These are phyloP conservation scores for Curvularia verruculosa DNA, from an alignment of 2,329 filamentous ascomycete genomes.

Conservation along the genomic window DNA sequence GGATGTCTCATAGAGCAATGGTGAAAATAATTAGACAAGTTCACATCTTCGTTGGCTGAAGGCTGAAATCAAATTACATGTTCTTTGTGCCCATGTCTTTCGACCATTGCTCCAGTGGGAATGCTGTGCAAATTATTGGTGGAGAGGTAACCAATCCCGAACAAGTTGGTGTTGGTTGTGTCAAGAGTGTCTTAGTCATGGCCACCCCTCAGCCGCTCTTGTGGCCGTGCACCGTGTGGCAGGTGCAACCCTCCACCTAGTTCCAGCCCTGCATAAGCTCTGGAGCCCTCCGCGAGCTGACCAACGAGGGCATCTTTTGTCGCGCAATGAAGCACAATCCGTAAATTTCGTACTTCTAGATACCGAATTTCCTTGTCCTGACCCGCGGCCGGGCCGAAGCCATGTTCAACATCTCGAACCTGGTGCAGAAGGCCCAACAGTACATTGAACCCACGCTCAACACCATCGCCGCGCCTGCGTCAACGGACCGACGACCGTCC, in stretches of 20 bases:
- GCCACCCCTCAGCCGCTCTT: slow-evolving; percentile 13
- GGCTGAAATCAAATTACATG: too few relatives aligned
- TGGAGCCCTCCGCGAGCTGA: slow-evolving; percentile 19
- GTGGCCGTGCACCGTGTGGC: slow-evolving; percentile 20
- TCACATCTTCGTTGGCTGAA: background rate
- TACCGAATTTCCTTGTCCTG: slow-evolving; percentile 19
- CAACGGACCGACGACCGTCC: slow-evolving; percentile 78
- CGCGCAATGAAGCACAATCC: slow-evolving; percentile 39
- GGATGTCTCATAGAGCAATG: background rate
- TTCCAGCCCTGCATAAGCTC: slow-evolving; percentile 21
- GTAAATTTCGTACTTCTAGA: slow-evolving; percentile 8
- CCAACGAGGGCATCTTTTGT: slow-evolving; percentile 17
- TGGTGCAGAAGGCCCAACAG: slow-evolving; percentile 95
- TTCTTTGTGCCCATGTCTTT: background rate
- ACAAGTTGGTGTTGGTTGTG: background rate
- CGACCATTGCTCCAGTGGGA: background rate
- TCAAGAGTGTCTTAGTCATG: slow-evolving; percentile 14
- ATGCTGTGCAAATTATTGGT: background rate
- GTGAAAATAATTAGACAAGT: background rate
- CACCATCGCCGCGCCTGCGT: slow-evolving; percentile 63
- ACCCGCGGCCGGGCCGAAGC: slow-evolving; percentile 27
- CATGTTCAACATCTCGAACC: slow-evolving; percentile 67
- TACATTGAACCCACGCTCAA: slow-evolving; percentile 89
- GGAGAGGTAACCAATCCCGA: background rate
- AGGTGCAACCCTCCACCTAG: slow-evolving; percentile 15